These are phyloP conservation scores for Austroboletus novae-zelandiae DNA, from an alignment of 1,284 basidiomycete species.

Conservation along the genomic window DNA sequence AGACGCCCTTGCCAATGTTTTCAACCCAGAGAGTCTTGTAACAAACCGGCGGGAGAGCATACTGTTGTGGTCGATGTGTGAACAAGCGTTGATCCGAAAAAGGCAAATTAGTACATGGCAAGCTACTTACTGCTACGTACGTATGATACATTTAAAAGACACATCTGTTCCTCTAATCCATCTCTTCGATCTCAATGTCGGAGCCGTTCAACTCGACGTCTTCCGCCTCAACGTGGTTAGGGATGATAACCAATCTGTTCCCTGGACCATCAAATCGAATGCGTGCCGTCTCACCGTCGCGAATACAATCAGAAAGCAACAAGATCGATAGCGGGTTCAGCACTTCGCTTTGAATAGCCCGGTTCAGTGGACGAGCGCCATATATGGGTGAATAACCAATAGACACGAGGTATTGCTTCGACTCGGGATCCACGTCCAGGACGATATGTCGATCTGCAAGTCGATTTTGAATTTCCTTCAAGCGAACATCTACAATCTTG, in stretches of 20 bases:
- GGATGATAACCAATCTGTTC: conserved; percentile 78
- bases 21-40: conserved; percentile 28
- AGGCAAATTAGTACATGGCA: conserved; percentile 12
- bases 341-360: conserved; percentile 90
- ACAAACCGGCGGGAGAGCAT: conserved; percentile 41
- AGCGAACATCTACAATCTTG: conserved; percentile 83
- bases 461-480: conserved; percentile 72
- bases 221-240: conserved; percentile 75
- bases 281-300: conserved; percentile 77
- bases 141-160: not conserved
- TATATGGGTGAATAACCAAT: conserved; percentile 85
- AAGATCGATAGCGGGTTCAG: conserved; percentile 90
- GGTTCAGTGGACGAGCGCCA: conserved; percentile 89
- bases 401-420: conserved; percentile 82
- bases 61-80: conserved; percentile 11
- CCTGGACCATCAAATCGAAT: conserved; percentile 82
- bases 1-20: conserved; percentile 32
- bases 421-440: conserved; percentile 72
- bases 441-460: conserved; percentile 78
- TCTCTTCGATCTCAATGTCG: conserved; percentile 74
- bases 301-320: conserved; percentile 81
- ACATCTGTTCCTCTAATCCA: conserved; percentile 51
- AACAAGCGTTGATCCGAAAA: conserved; percentile 6
- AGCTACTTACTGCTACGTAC: no score
- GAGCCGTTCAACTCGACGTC: conserved; percentile 45